Conservation (phyloP, 345 rosid species). For the Clausena lansium region DNA sequence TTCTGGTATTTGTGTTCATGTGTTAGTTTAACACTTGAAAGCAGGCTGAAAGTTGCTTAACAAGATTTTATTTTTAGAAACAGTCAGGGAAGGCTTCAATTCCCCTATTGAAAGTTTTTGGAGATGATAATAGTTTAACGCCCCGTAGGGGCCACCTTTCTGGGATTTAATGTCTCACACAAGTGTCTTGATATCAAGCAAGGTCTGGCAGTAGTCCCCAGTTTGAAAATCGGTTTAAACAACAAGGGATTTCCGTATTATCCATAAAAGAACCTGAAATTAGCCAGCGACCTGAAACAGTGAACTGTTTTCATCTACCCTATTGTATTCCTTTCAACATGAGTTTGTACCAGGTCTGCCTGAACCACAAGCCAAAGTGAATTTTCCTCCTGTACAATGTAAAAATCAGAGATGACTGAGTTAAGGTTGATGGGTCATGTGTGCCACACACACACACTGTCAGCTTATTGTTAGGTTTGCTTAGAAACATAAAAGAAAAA, state of each 20-base stretch:
- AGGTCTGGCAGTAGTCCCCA: background rate
- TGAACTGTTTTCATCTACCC: background rate
- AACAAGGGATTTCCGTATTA: background rate
- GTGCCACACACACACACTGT: no score
- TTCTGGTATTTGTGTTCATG: background rate
- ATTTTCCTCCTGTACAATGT: background rate
- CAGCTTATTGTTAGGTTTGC: no score
- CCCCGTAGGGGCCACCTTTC: background rate
- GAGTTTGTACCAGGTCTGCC: background rate
- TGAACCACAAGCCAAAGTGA: background rate
- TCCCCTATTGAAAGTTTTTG: background rate
- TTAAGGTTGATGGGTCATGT: background rate
- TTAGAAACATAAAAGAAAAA: background rate
- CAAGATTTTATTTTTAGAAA: background rate
- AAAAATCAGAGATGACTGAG: background rate
- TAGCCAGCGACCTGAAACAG: background rate
- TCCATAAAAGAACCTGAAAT: background rate
- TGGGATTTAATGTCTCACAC: background rate
- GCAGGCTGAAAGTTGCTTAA: background rate
- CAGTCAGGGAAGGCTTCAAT: background rate
- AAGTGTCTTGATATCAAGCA: background rate
- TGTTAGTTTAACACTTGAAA: background rate
- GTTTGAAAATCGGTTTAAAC: background rate
- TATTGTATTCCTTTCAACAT: background rate
- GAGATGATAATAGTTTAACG: background rate